Conservation (phyloP, 2,329 filamentous ascomycete genomes). For the Bertia moriformis region DNA sequence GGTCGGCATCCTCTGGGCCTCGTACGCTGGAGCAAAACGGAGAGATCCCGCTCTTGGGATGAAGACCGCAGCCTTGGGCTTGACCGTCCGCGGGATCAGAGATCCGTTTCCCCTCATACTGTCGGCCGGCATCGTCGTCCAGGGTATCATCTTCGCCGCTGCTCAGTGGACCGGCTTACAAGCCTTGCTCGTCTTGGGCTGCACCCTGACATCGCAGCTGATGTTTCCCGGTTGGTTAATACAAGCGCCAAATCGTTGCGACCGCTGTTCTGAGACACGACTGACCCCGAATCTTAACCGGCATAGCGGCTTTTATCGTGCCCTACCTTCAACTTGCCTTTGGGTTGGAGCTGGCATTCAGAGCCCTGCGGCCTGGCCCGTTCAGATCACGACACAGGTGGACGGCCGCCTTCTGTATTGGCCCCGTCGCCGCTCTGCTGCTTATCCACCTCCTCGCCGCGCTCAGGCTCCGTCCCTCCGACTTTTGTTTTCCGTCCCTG, state of each 20-base stretch:
- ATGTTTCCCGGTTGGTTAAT: constrained; percentile 42
- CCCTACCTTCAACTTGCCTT: constrained; percentile 54
- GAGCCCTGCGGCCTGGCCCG: constrained; percentile 35
- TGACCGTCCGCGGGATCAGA: background rate
- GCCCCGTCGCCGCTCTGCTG: constrained; percentile 30
- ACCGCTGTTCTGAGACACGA: background rate
- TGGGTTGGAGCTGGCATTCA: constrained; percentile 41
- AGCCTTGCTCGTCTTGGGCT: constrained; percentile 32
- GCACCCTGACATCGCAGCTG: constrained; percentile 36
- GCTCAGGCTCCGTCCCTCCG: constrained; percentile 33
- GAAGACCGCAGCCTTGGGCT: background rate
- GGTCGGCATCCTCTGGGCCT: background rate
- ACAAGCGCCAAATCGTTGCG: background rate
- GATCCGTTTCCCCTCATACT: constrained; percentile 31
- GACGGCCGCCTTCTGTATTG: constrained; percentile 41
- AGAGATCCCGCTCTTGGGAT: background rate
- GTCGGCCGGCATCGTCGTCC: constrained; percentile 39
- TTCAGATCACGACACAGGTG: constrained; percentile 46
- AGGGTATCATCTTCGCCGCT: constrained; percentile 40
- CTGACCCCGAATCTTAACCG: too few relatives aligned
- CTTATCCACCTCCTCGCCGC: constrained; percentile 44
- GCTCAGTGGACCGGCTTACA: constrained; percentile 40
- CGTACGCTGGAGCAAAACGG: background rate
- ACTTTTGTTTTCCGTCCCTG: constrained; percentile 52
- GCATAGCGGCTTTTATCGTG: constrained; percentile 47